Evolutionary conservation across 306 rosid genomes (phyloP).

Genomic region (Vigna radiata): DNA sequence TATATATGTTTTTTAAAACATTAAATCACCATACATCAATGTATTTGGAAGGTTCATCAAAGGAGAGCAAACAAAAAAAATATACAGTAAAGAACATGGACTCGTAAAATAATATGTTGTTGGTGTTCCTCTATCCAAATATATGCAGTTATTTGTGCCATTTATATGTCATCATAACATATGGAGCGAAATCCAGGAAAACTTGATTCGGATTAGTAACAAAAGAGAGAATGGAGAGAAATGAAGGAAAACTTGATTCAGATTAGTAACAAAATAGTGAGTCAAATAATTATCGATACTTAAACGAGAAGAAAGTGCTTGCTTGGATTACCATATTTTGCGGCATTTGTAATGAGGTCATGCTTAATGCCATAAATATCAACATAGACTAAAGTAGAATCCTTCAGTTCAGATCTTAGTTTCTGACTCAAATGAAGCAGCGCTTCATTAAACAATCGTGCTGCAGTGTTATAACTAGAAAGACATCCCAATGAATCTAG

Average conservation of each 20-base stretch:
- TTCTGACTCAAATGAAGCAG: conserved; percentile 53
- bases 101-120: background rate
- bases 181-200: background rate
- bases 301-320: conserved; percentile 28
- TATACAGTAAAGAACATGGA: too few species aligned
- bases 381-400: conserved; percentile 71
- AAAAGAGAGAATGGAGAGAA: background rate
- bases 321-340: conserved; percentile 64
- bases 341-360: conserved; percentile 75
- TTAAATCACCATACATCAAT: too few species aligned
- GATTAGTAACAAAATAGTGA: background rate
- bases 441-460: conserved; percentile 73
- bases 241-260: conserved; percentile 27
- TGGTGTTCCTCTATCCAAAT: background rate
- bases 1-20: too few species aligned
- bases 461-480: conserved; percentile 72
- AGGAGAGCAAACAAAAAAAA: too few species aligned
- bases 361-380: conserved; percentile 79
- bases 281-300: conserved; percentile 1
- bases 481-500: conserved; percentile 78
- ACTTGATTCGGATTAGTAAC: conserved; percentile 22
- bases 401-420: conserved; percentile 66
- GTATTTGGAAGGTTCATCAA: too few species aligned
- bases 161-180: conserved; percentile 22
- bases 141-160: background rate